Base-by-base conservation (phyloP, 805 yeast genomes). In the Candida tallmaniae region DNA sequence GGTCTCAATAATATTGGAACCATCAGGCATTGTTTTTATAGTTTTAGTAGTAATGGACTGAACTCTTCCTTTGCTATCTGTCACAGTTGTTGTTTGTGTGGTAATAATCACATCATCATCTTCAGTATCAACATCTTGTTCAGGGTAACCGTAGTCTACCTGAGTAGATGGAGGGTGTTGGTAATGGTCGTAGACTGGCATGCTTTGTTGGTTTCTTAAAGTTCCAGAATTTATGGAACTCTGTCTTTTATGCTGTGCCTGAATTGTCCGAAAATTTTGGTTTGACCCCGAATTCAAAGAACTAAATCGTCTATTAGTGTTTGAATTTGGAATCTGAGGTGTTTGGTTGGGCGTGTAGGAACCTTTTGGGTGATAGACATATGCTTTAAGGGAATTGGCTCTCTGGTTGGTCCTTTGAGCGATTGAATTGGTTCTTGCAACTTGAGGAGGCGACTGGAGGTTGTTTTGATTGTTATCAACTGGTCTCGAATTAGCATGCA, bases 11-110 rank as follows among this genome's bases (percentile, higher is more conserved):
- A 66, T 52, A 34, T 62, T 64, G 12, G 68, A 56, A 4, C 73
- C 73, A 40, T 66, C 71, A 6, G 71, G 60, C 33, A 65, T 41
- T 6, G 56, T 52, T 32, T 54, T 53, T 27, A 59, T 52, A 9
- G 65, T 63, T 35, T 62, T 59, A 8, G 65, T 62, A n/a, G 67
- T 64, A 21, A 65, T 56, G 3, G 65, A 58, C 31, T 45, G 57
- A 2, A 66, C 59, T 40, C 70, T 49, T 12, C 73, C 73, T 18
- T 40, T 51, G 4, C 65, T 42, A 35, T 66, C 73, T 6, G 63
- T 52, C 10, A 65, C 58, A 36, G 60, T 64, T 16, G 70, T 65
- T 5, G 70, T 65, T 39, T 62, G 64, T 20, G 70, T 65, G n/a
- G 69, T 62, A 12, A 65, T 44, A 5, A 59, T 42, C 11, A 45